Conservation (phyloP, 441 rosid genomes). For the Sinapis alba region DNA sequence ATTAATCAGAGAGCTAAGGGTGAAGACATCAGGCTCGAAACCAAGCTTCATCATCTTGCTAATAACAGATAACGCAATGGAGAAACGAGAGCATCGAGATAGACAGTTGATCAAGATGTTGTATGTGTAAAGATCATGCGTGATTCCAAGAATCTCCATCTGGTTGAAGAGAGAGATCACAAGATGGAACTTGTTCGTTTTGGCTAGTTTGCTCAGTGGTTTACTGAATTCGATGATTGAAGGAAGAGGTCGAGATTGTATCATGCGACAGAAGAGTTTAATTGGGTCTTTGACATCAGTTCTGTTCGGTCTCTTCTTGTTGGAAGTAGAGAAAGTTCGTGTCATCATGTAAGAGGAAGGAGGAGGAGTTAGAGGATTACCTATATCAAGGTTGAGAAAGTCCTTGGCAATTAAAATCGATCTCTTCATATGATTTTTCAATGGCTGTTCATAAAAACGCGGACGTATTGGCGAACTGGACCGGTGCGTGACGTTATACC, state of each 20-base stretch:
- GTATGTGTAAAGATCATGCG: conserved; percentile 34
- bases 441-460: neutral
- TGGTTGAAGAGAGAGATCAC: conserved; percentile 19
- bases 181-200: conserved; percentile 2
- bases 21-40: conserved; percentile 31
- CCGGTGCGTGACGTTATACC: too few species aligned
- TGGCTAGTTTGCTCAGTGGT: conserved; percentile 17
- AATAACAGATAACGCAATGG: conserved; percentile 35
- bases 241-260: conserved; percentile 32
- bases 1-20: conserved; percentile 40
- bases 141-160: conserved; percentile 23
- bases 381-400: conserved; percentile 9
- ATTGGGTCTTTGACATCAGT: neutral
- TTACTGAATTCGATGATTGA: conserved; percentile 29
- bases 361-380: conserved; percentile 10
- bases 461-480: too few species aligned
- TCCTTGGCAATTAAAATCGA: neutral
- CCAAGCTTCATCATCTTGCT: conserved; percentile 40
- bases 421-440: conserved; percentile 27
- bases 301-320: neutral
- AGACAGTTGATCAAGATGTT: conserved; percentile 41
- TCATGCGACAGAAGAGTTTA: conserved; percentile 6
- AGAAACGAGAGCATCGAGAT: conserved; percentile 22
- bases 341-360: conserved; percentile 1
- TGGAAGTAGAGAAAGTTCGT: neutral